Percentiles rank a stretch among this genome's conserved stretches.
Conservation (phyloP, 257 asterid species). For the Echites panduratus region DNA sequence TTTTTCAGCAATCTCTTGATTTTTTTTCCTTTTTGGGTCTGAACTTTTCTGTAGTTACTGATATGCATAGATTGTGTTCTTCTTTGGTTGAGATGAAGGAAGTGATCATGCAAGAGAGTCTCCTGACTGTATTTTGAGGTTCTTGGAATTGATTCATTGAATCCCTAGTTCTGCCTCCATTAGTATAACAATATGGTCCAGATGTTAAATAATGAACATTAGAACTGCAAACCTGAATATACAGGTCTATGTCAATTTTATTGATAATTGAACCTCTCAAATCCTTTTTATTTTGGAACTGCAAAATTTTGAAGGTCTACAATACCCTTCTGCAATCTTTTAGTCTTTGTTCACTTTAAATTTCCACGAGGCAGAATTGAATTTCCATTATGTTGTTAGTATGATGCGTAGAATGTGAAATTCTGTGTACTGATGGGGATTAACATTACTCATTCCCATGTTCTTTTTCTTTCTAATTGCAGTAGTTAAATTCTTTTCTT, state of each 20-base stretch:
- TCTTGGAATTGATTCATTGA: neutral
- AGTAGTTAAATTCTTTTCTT: neutral
- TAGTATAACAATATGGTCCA: neutral
- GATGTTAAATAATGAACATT: neutral
- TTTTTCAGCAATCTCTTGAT: neutral
- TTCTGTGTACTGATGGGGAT: neutral
- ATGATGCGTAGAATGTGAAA: neutral
- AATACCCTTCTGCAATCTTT: neutral
- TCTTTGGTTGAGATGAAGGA: neutral
- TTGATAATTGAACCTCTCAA: neutral
- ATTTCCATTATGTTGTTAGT: neutral
- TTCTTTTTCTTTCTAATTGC: neutral
- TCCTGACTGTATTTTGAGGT: neutral
- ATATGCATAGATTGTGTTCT: neutral
- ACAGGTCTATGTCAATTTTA: neutral
- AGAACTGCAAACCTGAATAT: neutral
- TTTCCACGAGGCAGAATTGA: neutral
- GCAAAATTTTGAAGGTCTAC: neutral
- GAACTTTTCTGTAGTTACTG: neutral
- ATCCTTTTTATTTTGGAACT: neutral
- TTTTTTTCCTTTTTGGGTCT: too few species aligned
- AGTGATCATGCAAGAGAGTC: neutral
- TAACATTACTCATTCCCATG: neutral
- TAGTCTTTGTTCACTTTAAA: neutral
- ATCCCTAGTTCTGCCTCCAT: neutral